Base-by-base conservation (phyloP, 164 flowering plant species). In the Cinnamomum chago region DNA sequence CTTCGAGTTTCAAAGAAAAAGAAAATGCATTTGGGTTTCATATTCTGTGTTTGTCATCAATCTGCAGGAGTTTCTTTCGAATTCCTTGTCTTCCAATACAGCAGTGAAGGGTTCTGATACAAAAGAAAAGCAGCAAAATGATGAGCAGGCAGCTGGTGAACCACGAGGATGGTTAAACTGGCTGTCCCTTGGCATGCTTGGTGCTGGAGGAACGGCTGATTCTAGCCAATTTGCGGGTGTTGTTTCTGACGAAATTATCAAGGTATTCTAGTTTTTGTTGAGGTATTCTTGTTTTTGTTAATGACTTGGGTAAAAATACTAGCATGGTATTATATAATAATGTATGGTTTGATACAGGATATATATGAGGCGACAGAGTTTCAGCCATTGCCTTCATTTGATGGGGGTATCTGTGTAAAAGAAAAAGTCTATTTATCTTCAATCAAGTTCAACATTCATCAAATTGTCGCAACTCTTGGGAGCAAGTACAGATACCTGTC, bases 171-270 rank as follows among this genome's bases (percentile, higher is more conserved):
- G 97, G 98, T 73, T 92, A 75, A 92, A 92, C 75, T 95, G 99
- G 99, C 77, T 95, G 62, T 92, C 98, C 27, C 93, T 84, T 73
- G 99, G 99, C 72, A 89, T 95, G 95, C 95, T 95, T 84, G 98
- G 98, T 83, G 98, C 98, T 79, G 97, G 95, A 24, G 99, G 97
- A 69, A 92, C 98, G 64, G 92, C 85, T 72, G 95, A 90, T 80
- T 92, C 93, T 69, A 78, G 89, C 70, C 95, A 92, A 74, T 95
- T 95, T 83, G 89, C 99, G 82, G 98, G 99, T 72, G 91, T 89
- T 70, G 89, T 95, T 71, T 92, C 99, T 12, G 97, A 92, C 84
- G 99, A 92, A 79, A 84, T 90, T 74, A 82, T 93, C 58, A 85
- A 92, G 97, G 99, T 95, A 82, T 33, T 17, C 15, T 65, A 15